Conservation (phyloP, 768 basidiomycete genomes). For the Pisolithus marmoratus region DNA sequence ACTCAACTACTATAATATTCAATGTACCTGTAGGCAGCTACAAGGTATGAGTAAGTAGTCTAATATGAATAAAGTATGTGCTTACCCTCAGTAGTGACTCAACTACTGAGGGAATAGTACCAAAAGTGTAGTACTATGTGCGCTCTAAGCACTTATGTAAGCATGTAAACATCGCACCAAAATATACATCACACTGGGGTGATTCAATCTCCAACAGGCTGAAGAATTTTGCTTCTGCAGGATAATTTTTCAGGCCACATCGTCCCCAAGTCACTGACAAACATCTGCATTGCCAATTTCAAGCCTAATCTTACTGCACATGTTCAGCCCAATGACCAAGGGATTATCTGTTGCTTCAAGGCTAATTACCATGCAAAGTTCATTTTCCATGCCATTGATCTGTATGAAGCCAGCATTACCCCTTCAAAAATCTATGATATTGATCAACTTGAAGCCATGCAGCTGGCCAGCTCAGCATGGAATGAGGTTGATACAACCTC, state of each 20-base stretch:
- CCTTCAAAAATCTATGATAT: slow-evolving; percentile 33
- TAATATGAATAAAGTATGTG: no score
- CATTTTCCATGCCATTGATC: slow-evolving; percentile 25
- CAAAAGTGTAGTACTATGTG: no score
- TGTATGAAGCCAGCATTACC: slow-evolving; percentile 23
- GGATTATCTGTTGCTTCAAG: slow-evolving; percentile 25
- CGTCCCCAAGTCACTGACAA: slow-evolving; percentile 27
- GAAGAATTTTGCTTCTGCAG: background rate
- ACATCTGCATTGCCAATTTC: slow-evolving; percentile 11
- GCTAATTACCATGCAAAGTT: slow-evolving; percentile 29
- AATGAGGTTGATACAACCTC: slow-evolving; percentile 25
- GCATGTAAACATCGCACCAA: no score
- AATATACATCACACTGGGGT: no score
- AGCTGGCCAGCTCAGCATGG: slow-evolving; percentile 31
- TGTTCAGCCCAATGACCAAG: slow-evolving; percentile 32
- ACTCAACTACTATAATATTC: no score
- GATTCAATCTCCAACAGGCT: no score
- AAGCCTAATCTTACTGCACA: slow-evolving; percentile 33
- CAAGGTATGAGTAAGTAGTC: no score
- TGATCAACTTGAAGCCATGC: slow-evolving; percentile 35
- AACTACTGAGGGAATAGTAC: no score
- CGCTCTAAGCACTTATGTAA: no score
- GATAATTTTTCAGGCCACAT: slow-evolving; percentile 4
- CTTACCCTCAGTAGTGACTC: no score
- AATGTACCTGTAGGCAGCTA: no score